These are phyloP conservation scores for Mesotaenium endlicherianum DNA, from an alignment of 139 green algal species.

Conservation along the genomic window DNA sequence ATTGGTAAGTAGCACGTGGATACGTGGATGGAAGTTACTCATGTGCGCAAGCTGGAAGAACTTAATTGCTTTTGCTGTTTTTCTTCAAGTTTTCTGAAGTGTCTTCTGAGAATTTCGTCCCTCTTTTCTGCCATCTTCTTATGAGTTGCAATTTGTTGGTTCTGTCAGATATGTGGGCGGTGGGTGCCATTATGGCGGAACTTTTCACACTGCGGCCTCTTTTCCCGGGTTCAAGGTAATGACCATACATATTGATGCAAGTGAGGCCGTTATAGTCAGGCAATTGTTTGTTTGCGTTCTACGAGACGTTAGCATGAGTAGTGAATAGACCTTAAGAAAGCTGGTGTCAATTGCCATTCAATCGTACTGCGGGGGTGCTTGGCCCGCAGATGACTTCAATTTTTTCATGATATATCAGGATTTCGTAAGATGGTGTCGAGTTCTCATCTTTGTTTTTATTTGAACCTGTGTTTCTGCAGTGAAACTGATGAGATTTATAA, in stretches of 20 bases:
- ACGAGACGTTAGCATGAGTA: neutral
- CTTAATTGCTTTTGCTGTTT: no score
- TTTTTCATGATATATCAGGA: neutral
- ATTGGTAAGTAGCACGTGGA: slow-evolving; percentile 47
- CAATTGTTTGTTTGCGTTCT: neutral
- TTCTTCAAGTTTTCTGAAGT: neutral
- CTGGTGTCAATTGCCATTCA: neutral
- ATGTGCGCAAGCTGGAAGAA: no score
- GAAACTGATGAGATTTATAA: slow-evolving; percentile 93
- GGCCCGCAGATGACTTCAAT: no score
- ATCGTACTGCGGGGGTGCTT: neutral
- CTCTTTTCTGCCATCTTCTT: neutral
- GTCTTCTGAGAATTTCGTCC: neutral
- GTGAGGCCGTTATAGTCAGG: neutral
- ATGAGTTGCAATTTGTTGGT: neutral
- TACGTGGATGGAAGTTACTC: no score
- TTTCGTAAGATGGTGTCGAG: neutral
- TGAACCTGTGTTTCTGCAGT: slow-evolving; percentile 18
- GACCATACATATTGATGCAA: neutral
- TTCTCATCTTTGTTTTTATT: neutral
- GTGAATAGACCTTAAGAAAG: neutral
- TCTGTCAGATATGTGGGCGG: slow-evolving; percentile 84
- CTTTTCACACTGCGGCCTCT: slow-evolving; percentile 89
- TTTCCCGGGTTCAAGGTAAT: slow-evolving; percentile 71
- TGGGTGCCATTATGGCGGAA: slow-evolving; percentile 94